A percentile compares a stretch with the other conserved stretches of the same genome.
phyloP scores from a whole-genome alignment of 2,329 filamentous ascomycete genomes.

The Xylaria polymorpha region DNA sequence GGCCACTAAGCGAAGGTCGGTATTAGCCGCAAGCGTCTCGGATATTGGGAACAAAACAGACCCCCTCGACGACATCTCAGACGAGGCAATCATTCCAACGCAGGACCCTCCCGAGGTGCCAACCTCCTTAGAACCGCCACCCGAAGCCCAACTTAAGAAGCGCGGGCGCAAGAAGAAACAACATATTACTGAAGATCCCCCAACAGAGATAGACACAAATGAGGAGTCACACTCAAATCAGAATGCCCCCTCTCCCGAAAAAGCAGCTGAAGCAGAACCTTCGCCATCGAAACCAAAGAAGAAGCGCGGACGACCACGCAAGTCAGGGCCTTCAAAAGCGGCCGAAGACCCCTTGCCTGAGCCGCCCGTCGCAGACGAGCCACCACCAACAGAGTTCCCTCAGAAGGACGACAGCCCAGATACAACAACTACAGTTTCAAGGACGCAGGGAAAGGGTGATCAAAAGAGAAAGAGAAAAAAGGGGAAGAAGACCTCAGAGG shows the following conservation, averaged over 20 bases:
- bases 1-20: conserved; percentile 38
- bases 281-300: conserved; percentile 47
- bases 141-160: conserved; percentile 44
- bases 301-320: conserved; percentile 49
- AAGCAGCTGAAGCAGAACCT: conserved; percentile 33
- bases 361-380: conserved; percentile 13
- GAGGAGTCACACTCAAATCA: conserved; percentile 18
- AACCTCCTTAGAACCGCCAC: conserved; percentile 30
- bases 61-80: neutral
- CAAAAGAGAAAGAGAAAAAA: conserved; percentile 31
- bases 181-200: conserved; percentile 25
- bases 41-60: conserved; percentile 18
- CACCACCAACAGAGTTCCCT: conserved; percentile 7
- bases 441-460: conserved; percentile 24
- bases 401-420: conserved; percentile 18
- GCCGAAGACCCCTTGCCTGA: conserved; percentile 24
- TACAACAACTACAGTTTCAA: conserved; percentile 15
- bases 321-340: conserved; percentile 42
- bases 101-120: conserved; percentile 9
- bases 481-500: conserved; percentile 8
- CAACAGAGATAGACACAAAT: conserved; percentile 21
- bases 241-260: conserved; percentile 7
- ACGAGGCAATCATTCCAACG: conserved; percentile 7
- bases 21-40: conserved; percentile 12
- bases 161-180: conserved; percentile 51